These are phyloP conservation scores for Trypanosoma brucei DNA, from an alignment of 208 protist species.

Conservation along the genomic window DNA sequence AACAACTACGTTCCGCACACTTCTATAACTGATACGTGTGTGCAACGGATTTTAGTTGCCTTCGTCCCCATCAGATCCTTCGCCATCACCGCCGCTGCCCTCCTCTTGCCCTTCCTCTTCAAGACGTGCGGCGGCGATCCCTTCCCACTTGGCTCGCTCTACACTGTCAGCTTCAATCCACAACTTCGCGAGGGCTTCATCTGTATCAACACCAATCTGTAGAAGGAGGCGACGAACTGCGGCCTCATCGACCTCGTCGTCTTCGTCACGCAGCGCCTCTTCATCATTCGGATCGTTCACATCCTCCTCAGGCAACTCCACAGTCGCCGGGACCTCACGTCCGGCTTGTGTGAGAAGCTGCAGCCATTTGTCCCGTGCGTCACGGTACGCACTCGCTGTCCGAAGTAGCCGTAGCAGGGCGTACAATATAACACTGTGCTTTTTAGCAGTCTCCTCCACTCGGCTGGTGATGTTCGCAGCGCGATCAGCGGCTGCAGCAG, in stretches of 20 bases:
- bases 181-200: constrained; percentile 64
- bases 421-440: constrained; percentile 61
- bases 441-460: constrained; percentile 45
- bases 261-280: constrained; percentile 67
- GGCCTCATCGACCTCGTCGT: constrained; percentile 48
- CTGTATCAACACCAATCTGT: constrained; percentile 59
- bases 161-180: constrained; percentile 61
- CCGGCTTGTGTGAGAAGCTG: constrained; percentile 35
- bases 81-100: constrained; percentile 55
- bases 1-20: not conserved
- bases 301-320: constrained; percentile 73
- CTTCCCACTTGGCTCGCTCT: constrained; percentile 37
- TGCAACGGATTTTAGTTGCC: constrained; percentile 1
- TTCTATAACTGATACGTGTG: not conserved
- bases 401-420: constrained; percentile 52
- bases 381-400: constrained; percentile 63
- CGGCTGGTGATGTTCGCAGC: constrained; percentile 23
- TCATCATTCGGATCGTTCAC: constrained; percentile 64
- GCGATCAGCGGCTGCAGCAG: constrained; percentile 26
- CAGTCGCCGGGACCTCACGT: constrained; percentile 28
- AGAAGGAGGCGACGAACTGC: constrained; percentile 45
- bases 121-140: constrained; percentile 36
- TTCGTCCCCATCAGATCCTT: constrained; percentile 22
- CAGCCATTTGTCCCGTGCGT: constrained; percentile 54
- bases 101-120: constrained; percentile 33